Conservation (phyloP, 2,329 filamentous ascomycete species). For the Penicillium sp. region DNA sequence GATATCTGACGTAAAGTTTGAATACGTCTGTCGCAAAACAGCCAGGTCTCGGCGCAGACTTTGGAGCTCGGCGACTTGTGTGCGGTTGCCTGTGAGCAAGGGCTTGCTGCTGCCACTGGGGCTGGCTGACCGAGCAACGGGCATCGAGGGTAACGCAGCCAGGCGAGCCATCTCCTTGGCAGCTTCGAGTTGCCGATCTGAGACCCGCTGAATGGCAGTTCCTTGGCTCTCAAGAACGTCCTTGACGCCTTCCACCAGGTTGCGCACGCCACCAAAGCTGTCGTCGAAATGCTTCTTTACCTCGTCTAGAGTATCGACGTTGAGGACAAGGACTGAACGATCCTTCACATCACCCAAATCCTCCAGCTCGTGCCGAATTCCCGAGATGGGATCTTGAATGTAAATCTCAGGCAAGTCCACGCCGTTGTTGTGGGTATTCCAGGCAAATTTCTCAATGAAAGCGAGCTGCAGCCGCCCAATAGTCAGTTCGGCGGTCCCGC, state of each 20-base stretch:
- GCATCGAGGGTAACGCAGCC: slow-evolving; percentile 44
- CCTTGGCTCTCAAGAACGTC: slow-evolving; percentile 79
- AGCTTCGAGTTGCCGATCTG: slow-evolving; percentile 82
- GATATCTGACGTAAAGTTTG: slow-evolving; percentile 82
- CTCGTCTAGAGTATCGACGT: slow-evolving; percentile 88
- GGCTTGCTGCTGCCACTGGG: slow-evolving; percentile 21
- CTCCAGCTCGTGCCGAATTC: slow-evolving; percentile 93
- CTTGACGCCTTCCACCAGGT: slow-evolving; percentile 79
- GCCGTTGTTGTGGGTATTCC: slow-evolving; percentile 94
- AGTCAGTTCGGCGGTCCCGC: slow-evolving; percentile 76
- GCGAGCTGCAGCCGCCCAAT: slow-evolving; percentile 85
- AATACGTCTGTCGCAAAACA: slow-evolving; percentile 86
- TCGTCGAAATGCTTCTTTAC: slow-evolving; percentile 96
- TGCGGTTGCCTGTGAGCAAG: slow-evolving; percentile 41
- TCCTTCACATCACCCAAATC: slow-evolving; percentile 92
- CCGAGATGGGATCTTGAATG: slow-evolving; percentile 91
- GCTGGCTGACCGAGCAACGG: slow-evolving; percentile 20
- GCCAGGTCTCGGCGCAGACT: slow-evolving; percentile 81
- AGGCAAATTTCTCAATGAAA: slow-evolving; percentile 98
- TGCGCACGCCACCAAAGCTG: slow-evolving; percentile 70
- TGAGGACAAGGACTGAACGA: slow-evolving; percentile 86
- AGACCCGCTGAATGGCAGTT: slow-evolving; percentile 74
- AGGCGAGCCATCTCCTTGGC: slow-evolving; percentile 76
- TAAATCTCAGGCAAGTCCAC: slow-evolving; percentile 93
- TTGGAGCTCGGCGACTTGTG: slow-evolving; percentile 71